Evolutionary conservation across 2,329 filamentous ascomycete genomes (phyloP).

Genomic region (Colletotrichum karsti): DNA sequence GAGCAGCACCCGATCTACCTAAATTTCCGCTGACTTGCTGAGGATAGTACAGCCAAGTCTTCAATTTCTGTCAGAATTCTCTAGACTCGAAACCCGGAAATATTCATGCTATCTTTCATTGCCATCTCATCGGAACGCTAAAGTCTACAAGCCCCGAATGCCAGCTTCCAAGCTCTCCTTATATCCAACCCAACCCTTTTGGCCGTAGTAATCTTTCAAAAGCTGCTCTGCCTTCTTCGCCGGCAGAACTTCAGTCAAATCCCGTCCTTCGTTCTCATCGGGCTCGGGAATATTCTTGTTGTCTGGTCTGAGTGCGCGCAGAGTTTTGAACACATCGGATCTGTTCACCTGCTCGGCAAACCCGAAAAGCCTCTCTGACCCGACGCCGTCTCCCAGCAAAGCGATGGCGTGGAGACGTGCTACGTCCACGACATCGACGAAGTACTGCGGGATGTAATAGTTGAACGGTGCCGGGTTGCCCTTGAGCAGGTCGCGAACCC

Average conservation of each 20-base stretch:
- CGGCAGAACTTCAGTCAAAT: conserved; percentile 22
- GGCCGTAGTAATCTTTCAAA: conserved; percentile 23
- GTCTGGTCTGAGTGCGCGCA: conserved; percentile 17
- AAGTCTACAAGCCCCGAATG: conserved; percentile 23
- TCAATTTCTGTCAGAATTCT: no score
- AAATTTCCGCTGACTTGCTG: no score
- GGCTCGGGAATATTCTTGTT: conserved; percentile 23
- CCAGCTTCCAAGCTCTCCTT: conserved; percentile 22
- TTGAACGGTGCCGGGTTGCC: neutral
- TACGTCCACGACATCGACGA: conserved; percentile 55
- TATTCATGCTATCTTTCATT: no score
- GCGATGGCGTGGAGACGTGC: conserved; percentile 63
- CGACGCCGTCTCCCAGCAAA: conserved; percentile 52
- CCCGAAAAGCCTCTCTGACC: conserved; percentile 61
- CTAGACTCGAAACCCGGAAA: no score
- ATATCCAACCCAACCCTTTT: conserved; percentile 10
- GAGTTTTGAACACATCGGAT: conserved; percentile 10
- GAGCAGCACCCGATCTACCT: no score
- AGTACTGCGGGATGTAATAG: conserved; percentile 38
- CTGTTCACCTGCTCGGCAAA: conserved; percentile 45
- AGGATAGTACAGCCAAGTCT: no score
- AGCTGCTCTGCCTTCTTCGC: conserved; percentile 15
- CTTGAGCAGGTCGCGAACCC: conserved; percentile 11
- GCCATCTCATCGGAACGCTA: no score
- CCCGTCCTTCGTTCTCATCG: conserved; percentile 9